Conservation (phyloP, 2,329 filamentous ascomycete species). For the Diplocarpon mali region DNA sequence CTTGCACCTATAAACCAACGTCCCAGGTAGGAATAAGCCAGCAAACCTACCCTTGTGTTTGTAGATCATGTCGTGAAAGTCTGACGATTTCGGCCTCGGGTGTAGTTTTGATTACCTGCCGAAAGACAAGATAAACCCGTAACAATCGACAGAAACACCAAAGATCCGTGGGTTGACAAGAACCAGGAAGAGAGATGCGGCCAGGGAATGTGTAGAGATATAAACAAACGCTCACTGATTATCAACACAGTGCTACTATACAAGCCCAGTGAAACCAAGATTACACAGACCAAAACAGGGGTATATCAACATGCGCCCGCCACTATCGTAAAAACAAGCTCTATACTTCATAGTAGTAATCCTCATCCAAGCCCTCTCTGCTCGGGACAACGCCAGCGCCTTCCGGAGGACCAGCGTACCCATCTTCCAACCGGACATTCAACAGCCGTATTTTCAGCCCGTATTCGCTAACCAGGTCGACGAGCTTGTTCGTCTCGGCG, state of each 20-base stretch:
- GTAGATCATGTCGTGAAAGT: too few species aligned
- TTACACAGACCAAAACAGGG: conserved; percentile 4
- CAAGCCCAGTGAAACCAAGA: not conserved
- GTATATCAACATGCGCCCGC: conserved; percentile 8
- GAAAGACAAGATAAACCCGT: too few species aligned
- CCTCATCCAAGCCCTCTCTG: conserved; percentile 76
- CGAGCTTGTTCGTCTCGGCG: conserved; percentile 85
- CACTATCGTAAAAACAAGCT: conserved; percentile 1
- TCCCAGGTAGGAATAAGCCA: too few species aligned
- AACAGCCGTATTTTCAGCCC: conserved; percentile 85
- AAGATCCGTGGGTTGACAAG: too few species aligned
- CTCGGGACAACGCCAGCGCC: conserved; percentile 63
- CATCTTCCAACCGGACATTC: conserved; percentile 78
- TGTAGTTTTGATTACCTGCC: too few species aligned
- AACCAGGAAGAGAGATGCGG: too few species aligned
- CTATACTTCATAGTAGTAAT: conserved; percentile 68
- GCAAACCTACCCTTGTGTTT: too few species aligned
- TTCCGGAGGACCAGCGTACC: conserved; percentile 48
- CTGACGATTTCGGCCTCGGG: too few species aligned
- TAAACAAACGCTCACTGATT: too few species aligned
- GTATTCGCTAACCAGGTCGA: conserved; percentile 78
- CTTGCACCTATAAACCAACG: too few species aligned
- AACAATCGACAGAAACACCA: too few species aligned
- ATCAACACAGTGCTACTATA: not conserved
- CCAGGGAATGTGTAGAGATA: too few species aligned